Evolutionary conservation across 2,329 filamentous ascomycete genomes (phyloP).

Genomic region (Colletotrichum phormii): DNA sequence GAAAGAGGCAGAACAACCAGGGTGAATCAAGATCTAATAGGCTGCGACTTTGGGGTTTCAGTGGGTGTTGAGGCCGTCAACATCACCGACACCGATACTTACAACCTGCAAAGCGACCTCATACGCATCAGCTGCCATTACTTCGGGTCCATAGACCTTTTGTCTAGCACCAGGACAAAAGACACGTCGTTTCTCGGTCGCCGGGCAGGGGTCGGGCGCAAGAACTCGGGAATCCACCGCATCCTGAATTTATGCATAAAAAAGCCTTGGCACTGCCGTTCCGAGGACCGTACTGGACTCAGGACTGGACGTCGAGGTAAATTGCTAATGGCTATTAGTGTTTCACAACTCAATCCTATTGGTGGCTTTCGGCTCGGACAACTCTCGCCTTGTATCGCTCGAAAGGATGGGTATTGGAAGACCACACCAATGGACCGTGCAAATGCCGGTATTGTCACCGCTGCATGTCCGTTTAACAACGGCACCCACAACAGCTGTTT

Average conservation of each 20-base stretch:
- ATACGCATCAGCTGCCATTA: not conserved
- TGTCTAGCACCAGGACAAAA: not conserved
- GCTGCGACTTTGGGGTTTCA: not conserved
- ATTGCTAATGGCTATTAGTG: not conserved
- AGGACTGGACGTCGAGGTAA: not conserved
- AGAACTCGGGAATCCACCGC: not conserved
- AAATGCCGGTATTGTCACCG: not conserved
- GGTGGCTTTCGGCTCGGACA: not conserved
- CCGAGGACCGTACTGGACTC: not conserved
- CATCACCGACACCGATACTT: not conserved
- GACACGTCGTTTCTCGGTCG: not conserved
- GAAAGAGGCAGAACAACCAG: not conserved
- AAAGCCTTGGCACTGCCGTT: conserved; percentile 10
- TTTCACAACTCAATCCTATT: not conserved
- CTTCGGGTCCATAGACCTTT: not conserved
- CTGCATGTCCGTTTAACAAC: not conserved
- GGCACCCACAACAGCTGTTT: not conserved
- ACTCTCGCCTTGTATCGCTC: not conserved
- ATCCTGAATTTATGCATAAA: conserved; percentile 22
- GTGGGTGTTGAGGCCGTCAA: not conserved
- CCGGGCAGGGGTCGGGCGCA: not conserved
- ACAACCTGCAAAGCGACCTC: not conserved
- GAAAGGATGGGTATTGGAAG: not conserved
- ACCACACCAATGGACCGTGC: not conserved
- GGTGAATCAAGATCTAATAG: not conserved